Evolutionary conservation across 78 protist species (phyloP), one percentile per base, ranked within the genome.

Genomic region (Thecamonas trahens): DNA sequence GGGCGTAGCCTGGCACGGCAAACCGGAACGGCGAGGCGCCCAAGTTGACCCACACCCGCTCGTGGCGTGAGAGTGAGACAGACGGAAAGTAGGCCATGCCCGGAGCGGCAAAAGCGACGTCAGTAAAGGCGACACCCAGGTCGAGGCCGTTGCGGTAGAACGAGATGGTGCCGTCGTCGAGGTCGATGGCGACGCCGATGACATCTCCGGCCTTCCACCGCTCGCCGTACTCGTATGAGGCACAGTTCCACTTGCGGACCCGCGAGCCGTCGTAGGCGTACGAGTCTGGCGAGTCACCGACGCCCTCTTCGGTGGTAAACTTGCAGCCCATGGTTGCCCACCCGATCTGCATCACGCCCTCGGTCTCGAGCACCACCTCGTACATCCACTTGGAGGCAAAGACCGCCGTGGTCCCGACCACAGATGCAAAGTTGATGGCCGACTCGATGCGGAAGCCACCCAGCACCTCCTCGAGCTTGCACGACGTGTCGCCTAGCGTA

Each of bases 201-300:
- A 54, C 64, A 52, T 69, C 74, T 3, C 74, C 74, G 7, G 2
- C 34, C 18, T 1, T 14, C 74, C 74, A 69, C 35, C 14, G 37
- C 26, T 69, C 49, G 9, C 74, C 74, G 37, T 57, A 53, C 11
- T 2, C 1, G 8, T 6, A 1, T 7, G 50, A 6, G 22, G 22
- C 37, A 1, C 6, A 32, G 37, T 69, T 53, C 74, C 74, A 69
- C 22, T 49, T 39, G 31, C 17, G 3, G 8, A 1, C 37, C 31
- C 74, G 60, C 55, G 2, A 6, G 13, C 74, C 74, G 52, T 69
- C 74, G 24, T 57, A 69, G 11, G 74, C 74, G 29, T 40, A 49
- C 24, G 64, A 49, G 64, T n/a, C 42, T 4, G 64, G 32, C 5
- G 53, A 50, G 54, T 45, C 74, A 13, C 71, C 71, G n/a, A 45